Base-by-base conservation (phyloP, 2,329 filamentous ascomycete genomes). In the Colletotrichum musae region DNA sequence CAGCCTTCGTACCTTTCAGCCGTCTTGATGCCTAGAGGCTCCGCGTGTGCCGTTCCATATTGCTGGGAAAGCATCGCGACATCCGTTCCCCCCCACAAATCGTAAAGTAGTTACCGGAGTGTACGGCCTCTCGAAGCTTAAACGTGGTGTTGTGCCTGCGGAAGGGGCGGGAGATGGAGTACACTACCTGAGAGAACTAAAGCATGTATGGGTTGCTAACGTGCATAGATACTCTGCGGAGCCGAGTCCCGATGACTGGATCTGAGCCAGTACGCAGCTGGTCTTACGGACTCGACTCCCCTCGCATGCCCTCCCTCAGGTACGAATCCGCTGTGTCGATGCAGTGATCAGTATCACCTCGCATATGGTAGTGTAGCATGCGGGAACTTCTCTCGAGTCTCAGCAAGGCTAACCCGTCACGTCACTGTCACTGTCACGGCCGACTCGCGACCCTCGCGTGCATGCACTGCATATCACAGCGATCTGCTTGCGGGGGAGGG, bases 311-410 rank as follows among this genome's bases (percentile, higher is more conserved):
- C 24, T 21, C 13, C 28, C 24, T 21, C 32, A 24, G 36, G 47
- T 41, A 39, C 50, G 61, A 43, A 41, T n/a, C n/a, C 48, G 54
- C 9, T 18, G 47, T 54, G 47, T 39, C 56, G 26, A 51, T 67
- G 50, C 56, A 39, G 43, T 41, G 57, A 66, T 60, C 56, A 61
- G 56, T 45, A 66, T 70, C 67, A 61, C 62, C 39, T 56, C 52
- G 62, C 63, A 59, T 66, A 51, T 12, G 56, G 62, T 66, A 43
- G 52, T 43, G 62, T 66, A 43, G 52, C 50, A 61, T 56, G 67
- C 62, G 28, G 45, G 45, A 56, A 39, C 43, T 50, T 45, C 24
- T 52, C 18, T 24, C 21, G 21, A 24, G 21, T 24, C 21, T 47
- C 32, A 41, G 39, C 50, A 32, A 67, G 56, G 43, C 67, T 61